phyloP scores from a whole-genome alignment of 768 basidiomycete genomes.

The Roridomyces roridus region DNA sequence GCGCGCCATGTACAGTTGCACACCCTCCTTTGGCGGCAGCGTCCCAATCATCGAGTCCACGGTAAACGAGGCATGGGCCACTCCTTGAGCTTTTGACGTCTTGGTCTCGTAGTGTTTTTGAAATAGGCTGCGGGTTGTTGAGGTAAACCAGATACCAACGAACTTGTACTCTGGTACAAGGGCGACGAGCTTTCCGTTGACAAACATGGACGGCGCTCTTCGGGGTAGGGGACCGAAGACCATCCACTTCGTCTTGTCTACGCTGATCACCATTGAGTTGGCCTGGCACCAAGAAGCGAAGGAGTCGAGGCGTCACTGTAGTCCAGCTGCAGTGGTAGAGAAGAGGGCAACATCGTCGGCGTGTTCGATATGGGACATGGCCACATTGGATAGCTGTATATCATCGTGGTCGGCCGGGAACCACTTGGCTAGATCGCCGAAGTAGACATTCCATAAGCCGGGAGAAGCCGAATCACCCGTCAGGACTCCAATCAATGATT shows the following conservation, averaged over 20 bases:
- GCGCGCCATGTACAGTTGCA: too few relatives aligned
- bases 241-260: conserved; percentile 28
- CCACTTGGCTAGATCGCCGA: conserved; percentile 24
- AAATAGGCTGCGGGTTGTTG: conserved; percentile 13
- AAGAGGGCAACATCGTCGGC: conserved; percentile 33
- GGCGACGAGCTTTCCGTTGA: conserved; percentile 7
- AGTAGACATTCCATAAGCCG: conserved; percentile 32
- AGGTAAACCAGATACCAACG: conserved; percentile 24
- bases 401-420: conserved; percentile 21
- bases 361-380: conserved; percentile 29
- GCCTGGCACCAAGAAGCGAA: conserved; percentile 28
- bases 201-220: not conserved
- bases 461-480: conserved; percentile 36
- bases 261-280: conserved; percentile 35
- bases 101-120: conserved; percentile 22
- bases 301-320: conserved; percentile 24
- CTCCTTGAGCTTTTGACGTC: conserved; percentile 22
- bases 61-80: conserved; percentile 22
- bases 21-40: conserved; percentile 23
- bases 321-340: conserved; percentile 20
- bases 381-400: conserved; percentile 10
- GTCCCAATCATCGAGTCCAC: conserved; percentile 23
- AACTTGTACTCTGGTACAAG: conserved; percentile 17
- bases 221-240: conserved; percentile 23
- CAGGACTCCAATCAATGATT: conserved; percentile 30